Percentiles rank a stretch among this genome's conserved stretches.
These are phyloP conservation scores for Carpinus fangiana DNA, from an alignment of 306 rosid genomes.

Conservation along the genomic window DNA sequence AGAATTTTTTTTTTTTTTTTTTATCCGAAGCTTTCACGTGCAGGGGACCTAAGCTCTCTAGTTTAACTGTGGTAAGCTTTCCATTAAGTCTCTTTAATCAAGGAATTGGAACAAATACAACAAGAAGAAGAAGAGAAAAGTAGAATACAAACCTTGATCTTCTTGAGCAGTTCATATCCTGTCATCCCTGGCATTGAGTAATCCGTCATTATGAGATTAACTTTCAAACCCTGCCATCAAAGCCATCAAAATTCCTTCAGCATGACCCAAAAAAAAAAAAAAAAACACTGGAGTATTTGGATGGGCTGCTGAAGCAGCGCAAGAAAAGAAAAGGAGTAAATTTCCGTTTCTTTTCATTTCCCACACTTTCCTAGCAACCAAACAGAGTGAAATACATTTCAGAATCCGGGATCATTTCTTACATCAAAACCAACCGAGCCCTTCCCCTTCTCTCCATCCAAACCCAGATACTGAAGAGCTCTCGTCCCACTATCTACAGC, in stretches of 20 bases:
- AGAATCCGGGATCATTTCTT: conserved; percentile 27
- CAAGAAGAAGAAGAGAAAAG: neutral
- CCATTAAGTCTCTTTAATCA: neutral
- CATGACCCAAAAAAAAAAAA: neutral
- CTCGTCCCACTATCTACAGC: conserved; percentile 90
- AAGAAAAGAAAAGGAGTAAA: neutral
- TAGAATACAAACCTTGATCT: conserved; percentile 65
- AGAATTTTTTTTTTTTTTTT: neutral
- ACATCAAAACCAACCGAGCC: conserved; percentile 67
- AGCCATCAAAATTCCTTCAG: conserved; percentile 21
- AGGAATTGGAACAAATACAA: neutral
- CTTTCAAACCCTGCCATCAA: conserved; percentile 61
- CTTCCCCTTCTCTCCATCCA: conserved; percentile 67
- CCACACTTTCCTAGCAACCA: conserved; percentile 13
- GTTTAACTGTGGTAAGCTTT: too few species aligned
- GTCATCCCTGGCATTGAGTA: conserved; percentile 99
- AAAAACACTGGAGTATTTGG: neutral
- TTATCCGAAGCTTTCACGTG: neutral
- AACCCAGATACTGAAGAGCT: conserved; percentile 88
- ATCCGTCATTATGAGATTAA: conserved; percentile 92
- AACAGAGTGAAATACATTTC: neutral
- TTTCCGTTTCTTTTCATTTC: too few species aligned
- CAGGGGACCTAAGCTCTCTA: neutral
- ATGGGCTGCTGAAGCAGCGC: neutral
- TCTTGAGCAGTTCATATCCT: conserved; percentile 89